Conservation (phyloP, 495 filamentous ascomycete genomes). For the Penicillium paxilli region DNA sequence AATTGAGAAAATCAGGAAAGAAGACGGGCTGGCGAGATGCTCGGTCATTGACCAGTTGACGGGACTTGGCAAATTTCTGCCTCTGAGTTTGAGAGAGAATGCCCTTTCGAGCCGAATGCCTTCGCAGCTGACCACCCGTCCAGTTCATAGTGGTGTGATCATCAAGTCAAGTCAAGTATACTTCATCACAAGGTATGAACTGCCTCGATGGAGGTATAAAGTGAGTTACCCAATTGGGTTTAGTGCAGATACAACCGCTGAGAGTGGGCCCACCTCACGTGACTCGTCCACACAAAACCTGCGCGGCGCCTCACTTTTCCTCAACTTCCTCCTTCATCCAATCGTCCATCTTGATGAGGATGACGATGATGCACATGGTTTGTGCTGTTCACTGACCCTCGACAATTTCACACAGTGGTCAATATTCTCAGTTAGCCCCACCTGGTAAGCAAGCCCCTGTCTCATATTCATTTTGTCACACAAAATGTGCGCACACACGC, state of each 20-base stretch:
- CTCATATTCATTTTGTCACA: neutral
- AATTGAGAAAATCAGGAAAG: slow-evolving; percentile 14
- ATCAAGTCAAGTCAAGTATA: too few relatives aligned
- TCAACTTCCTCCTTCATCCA: neutral
- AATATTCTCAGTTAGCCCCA: neutral
- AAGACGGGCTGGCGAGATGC: slow-evolving; percentile 4
- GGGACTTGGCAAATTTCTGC: slow-evolving; percentile 29
- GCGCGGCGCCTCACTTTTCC: neutral
- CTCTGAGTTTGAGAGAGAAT: slow-evolving; percentile 25
- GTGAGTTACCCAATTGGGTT: neutral
- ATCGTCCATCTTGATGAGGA: neutral
- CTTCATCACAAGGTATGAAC: too few relatives aligned
- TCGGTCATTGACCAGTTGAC: slow-evolving; percentile 15
- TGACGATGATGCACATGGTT: neutral
- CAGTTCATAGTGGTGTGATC: slow-evolving; percentile 40
- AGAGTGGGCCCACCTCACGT: neutral
- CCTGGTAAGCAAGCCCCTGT: slow-evolving; percentile 7
- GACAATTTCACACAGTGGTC: neutral
- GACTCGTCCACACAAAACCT: neutral
- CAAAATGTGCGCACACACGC: neutral
- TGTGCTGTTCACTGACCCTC: slow-evolving; percentile 2
- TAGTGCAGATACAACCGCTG: too few relatives aligned
- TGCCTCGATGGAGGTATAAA: neutral
- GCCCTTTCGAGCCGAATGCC: slow-evolving; percentile 32
- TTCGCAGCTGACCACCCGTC: slow-evolving; percentile 45